Base-by-base conservation (phyloP, 2,329 filamentous ascomycete genomes). In the Aureobasidium leucospermi region DNA sequence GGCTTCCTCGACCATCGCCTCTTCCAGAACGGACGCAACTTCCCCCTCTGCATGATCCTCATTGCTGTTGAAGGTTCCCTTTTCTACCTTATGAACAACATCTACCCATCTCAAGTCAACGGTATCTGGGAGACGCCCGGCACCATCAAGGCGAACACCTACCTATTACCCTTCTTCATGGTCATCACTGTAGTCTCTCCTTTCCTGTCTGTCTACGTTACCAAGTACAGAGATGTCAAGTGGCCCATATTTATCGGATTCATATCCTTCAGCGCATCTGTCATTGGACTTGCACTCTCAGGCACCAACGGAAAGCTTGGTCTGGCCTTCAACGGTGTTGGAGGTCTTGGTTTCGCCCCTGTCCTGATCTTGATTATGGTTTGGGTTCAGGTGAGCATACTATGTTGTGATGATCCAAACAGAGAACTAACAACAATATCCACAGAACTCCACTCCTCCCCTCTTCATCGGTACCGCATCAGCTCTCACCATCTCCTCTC, bases 381-480 rank as follows among this genome's bases (percentile, higher is more conserved):
- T 15, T 56, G 52, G 52, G 52, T 56, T 11, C 52, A 56, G 49
- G 48, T 52, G 36, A 52, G 48, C 13, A 41, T 15, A 6, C 6
- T 0, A 9, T 3, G 5, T 2, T n/a, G 4, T 6, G 6, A 6
- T 5, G 6, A 16, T 9, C 7, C 6, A 8, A 39, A 23, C 13
- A 31, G 3, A 4, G 13, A 6, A 16, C 23, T 52, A 15, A 52
- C 4, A 6, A n/a, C 10, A 4, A 2, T 4, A 4, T 16, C 3
- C 9, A 7, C 19, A 52, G 52, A 56, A 56, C 52, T 56, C 52
- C 0, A 56, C 52, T 34, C 52, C 52, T 46, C 52, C 52, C 10
- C 52, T 56, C 41, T 56, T 56, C 32, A 56, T 56, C 8, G 46
- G 56, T 43, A 58, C 56, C 7, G 56, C 56, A 15, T 58, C 56